Evolutionary conservation across 1,284 basidiomycete species (phyloP), one percentile per base, ranked within the genome.

Genomic region (Ustilago tritici): DNA sequence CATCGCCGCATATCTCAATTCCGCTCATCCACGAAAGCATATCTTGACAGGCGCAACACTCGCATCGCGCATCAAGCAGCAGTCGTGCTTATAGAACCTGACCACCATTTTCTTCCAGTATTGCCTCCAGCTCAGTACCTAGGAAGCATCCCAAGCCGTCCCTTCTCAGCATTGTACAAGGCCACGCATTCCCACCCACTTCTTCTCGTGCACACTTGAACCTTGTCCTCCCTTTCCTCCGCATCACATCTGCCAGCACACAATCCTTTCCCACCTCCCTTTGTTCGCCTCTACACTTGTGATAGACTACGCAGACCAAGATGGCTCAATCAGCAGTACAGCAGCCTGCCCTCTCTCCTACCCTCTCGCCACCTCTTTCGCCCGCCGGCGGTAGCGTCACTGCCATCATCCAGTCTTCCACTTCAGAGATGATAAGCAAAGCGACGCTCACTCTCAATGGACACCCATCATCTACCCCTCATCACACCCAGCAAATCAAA

Each of bases 241-340:
- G 19, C n/a, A 46, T 15, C 43, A 19, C n/a, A 17, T 17, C 14
- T 41, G 14, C 17, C 40, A 41, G 40, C 43, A 19, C 43, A 46
- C n/a, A n/a, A 46, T 6, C 17, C 14, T 46, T 6, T 32, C 50
- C 32, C 28, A 10, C 1, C 50, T 2, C 19, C 15, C 14, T 32
- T 15, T 19, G 17, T 19, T 46, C n/a, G n/a, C n/a, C n/a, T 17
- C 15, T 28, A 34, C 28, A 32, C 28, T 1, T 11, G n/a, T 46
- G 19, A 34, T 46, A 6, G 28, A 56, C 32, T 14, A 46, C 43
- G 14, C 4, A 7, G 15, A 4, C n/a, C 49, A 50, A 50, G 49
- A 76, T 76, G 73, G 64, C 68, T 50, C 73, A 76, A 62, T 65
- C 73, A 5, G 65, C 41, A 23, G 68, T 76, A n/a, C 73, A 75